Base-by-base conservation (phyloP, 2,329 filamentous ascomycete species). In the Triangularia setosa region DNA sequence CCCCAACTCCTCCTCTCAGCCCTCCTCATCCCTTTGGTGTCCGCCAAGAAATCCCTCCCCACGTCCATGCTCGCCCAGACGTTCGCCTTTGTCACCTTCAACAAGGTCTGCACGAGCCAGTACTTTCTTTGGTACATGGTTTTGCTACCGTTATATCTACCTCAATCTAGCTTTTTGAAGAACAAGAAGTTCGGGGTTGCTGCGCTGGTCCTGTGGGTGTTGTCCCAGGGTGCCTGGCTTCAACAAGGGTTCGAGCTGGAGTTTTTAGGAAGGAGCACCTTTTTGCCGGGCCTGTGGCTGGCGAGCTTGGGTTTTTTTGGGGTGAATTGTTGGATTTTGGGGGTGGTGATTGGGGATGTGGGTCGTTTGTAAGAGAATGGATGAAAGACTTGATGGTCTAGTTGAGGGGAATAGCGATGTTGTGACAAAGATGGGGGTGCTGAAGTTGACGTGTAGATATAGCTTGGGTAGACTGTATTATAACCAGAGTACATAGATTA, bases 101-200 rank as follows among this genome's bases (percentile, higher is more conserved):
- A 99, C 80, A 99, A 99, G 80, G 95, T 99, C 67, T 98, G 94
- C 83, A 99, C 95, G 2, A 97, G 93, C 73, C 94, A 98, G 92
- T 99, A 99, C 76, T 99, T 99, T 76, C 85, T 99, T 58, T 99
- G 95, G 95, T 98, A 99, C 77, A 88, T 97, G 77, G 87, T 97
- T 69, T 91, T 99, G 71, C 81, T 98, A 2, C 95, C 95, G 0
- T 88, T 97, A 58, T 96, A 97, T 75, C 87, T 99, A 0, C 93
- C 94, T 0, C 79, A 79, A 40, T 97, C 93, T 0, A 89, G 90
- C 0, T 83, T 97, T 14, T 78, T 96, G 0, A 77, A 75, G 4
- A 81, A 78, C 2, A 86, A 86, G 0, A 72, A 73, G 5, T 77
- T 90, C 3, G 95, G 95, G 1, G 65, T 90, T 1, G 71, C 80